Percentiles rank a stretch among this genome's conserved stretches.
These are phyloP conservation scores for Gloeophyllum trabeum DNA, from an alignment of 768 basidiomycete species.

Conservation along the genomic window DNA sequence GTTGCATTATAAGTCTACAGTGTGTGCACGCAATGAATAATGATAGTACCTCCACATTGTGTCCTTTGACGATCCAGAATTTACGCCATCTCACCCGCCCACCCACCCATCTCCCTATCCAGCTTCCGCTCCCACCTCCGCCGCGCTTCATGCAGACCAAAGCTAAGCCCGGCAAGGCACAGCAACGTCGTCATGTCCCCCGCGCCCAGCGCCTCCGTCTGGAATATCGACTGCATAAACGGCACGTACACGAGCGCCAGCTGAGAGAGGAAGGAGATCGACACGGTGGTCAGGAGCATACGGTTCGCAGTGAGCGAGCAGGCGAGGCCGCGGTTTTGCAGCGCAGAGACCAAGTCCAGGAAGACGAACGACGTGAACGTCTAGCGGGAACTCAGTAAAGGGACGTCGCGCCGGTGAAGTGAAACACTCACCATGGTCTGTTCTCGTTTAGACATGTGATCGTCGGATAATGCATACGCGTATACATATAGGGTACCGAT, in stretches of 20 bases:
- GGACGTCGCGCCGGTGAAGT: neutral
- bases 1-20: no score
- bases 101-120: conserved; percentile 37
- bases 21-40: no score
- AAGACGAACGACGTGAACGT: conserved; percentile 97
- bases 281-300: conserved; percentile 85
- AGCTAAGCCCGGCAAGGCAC: conserved; percentile 50
- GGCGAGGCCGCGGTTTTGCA: conserved; percentile 88
- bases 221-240: conserved; percentile 85
- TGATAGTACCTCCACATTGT: no score
- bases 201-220: conserved; percentile 69
- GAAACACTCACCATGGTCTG: conserved; percentile 93
- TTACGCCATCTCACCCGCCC: conserved; percentile 41
- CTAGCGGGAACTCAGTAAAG: conserved; percentile 29
- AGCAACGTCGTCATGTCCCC: conserved; percentile 67
- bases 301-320: conserved; percentile 77
- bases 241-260: conserved; percentile 85
- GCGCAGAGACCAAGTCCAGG: conserved; percentile 89
- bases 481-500: conserved; percentile 83
- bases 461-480: conserved; percentile 72
- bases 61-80: no score
- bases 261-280: conserved; percentile 75
- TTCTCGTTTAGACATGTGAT: conserved; percentile 73
- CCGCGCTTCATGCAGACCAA: conserved; percentile 67
- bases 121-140: conserved; percentile 64